phyloP scores from a whole-genome alignment of 2,329 filamentous ascomycete species.

The Penicillium sp. region DNA sequence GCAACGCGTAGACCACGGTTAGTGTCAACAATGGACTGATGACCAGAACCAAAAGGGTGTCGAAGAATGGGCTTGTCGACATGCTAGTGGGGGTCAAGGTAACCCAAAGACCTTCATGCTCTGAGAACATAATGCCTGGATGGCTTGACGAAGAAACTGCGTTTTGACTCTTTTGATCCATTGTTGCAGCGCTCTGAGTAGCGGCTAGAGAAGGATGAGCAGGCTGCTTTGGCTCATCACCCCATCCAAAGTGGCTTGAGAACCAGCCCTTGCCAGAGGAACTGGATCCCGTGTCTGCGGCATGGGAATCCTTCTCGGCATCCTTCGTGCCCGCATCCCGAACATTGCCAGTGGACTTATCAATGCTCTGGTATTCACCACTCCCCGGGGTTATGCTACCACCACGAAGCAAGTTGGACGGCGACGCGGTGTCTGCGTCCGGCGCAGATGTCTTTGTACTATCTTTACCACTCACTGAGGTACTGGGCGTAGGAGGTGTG shows the following conservation, averaged over 20 bases:
- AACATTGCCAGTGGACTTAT: conserved; percentile 34
- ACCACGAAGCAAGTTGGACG: conserved; percentile 58
- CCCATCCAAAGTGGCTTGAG: conserved; percentile 42
- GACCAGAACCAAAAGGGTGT: conserved; percentile 94
- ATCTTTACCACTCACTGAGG: conserved; percentile 32
- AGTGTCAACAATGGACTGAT: conserved; percentile 91
- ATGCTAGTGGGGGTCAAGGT: conserved; percentile 88
- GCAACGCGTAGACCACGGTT: conserved; percentile 87
- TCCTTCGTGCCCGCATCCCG: conserved; percentile 25
- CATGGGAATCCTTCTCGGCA: conserved; percentile 18
- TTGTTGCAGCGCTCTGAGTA: conserved; percentile 18
- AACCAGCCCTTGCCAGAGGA: conserved; percentile 42
- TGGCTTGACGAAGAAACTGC: conserved; percentile 19
- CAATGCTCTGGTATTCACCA: conserved; percentile 67
- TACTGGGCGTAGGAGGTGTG: conserved; percentile 32
- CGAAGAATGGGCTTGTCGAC: conserved; percentile 90
- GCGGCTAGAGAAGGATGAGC: conserved; percentile 22
- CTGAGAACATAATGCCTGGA: conserved; percentile 48
- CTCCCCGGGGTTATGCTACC: conserved; percentile 75
- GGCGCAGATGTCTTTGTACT: conserved; percentile 39
- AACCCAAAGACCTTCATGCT: conserved; percentile 88
- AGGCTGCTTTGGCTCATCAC: conserved; percentile 26
- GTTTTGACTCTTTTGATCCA: conserved; percentile 29
- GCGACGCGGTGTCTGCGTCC: conserved; percentile 39
- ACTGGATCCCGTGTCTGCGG: conserved; percentile 18